Percentiles rank a stretch among this genome's conserved stretches.
These are phyloP conservation scores for Beauveria sp. DNA, from an alignment of 2,329 filamentous ascomycete genomes.

Conservation along the genomic window DNA sequence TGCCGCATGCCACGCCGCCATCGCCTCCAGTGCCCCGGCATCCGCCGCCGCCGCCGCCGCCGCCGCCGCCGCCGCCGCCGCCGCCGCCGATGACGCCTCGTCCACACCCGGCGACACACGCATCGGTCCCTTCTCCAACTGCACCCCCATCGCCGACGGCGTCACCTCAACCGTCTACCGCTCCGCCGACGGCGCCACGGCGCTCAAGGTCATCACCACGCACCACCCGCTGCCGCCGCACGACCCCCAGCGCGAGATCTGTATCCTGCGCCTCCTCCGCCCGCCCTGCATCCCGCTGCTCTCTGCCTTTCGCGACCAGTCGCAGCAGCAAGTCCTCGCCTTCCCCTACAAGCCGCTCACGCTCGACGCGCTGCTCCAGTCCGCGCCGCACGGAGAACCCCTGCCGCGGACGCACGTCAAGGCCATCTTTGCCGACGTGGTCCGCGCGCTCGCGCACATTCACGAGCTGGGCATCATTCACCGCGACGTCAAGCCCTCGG, in stretches of 20 bases:
- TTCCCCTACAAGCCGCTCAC: constrained; percentile 79
- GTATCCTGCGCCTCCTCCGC: constrained; percentile 56
- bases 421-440: constrained; percentile 55
- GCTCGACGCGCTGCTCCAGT: constrained; percentile 58
- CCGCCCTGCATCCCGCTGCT: constrained; percentile 58
- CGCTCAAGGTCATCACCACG: constrained; percentile 80
- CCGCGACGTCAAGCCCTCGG: constrained; percentile 88
- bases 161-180: constrained; percentile 80
- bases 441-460: constrained; percentile 62
- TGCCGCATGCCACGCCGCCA: constrained; percentile 27
- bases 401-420: constrained; percentile 26
- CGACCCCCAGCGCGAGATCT: constrained; percentile 70
- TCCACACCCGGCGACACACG: constrained; percentile 25
- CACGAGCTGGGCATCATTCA: constrained; percentile 77
- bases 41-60: neutral
- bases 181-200: constrained; percentile 40
- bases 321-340: constrained; percentile 66
- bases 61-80: neutral
- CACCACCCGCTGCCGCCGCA: constrained; percentile 71
- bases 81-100: neutral
- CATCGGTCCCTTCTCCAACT: constrained; percentile 48
- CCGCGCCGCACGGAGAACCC: constrained; percentile 16
- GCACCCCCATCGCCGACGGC: constrained; percentile 53
- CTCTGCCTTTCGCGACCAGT: constrained; percentile 64
- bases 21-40: constrained; percentile 12